These are phyloP conservation scores for Byssoonygena ceratinophila DNA, from an alignment of 2,329 filamentous ascomycete genomes.

Conservation along the genomic window DNA sequence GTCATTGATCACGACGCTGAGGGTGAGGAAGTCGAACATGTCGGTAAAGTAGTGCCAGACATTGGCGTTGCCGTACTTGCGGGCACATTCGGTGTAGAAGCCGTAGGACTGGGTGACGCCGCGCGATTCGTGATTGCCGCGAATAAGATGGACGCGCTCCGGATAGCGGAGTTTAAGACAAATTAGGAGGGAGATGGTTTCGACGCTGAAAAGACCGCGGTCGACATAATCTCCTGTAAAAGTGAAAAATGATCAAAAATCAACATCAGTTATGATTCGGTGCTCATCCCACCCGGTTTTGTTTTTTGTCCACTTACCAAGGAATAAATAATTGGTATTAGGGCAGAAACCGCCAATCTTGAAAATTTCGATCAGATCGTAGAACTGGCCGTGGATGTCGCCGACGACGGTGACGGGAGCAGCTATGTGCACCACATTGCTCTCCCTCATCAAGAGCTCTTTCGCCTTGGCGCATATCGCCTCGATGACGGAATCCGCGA, in stretches of 20 bases:
- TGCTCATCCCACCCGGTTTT: too few species aligned
- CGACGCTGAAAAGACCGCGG: constrained; percentile 94
- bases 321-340: constrained; percentile 95
- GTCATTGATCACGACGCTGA: constrained; percentile 96
- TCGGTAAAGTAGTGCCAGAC: constrained; percentile 99
- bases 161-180: constrained; percentile 97
- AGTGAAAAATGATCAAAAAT: background rate
- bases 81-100: constrained; percentile 95
- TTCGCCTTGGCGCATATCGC: constrained; percentile 99
- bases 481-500: constrained; percentile 96
- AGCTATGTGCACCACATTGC: constrained; percentile 95
- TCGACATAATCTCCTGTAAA: constrained; percentile 85
- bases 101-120: constrained; percentile 98
- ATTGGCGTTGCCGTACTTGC: constrained; percentile 96
- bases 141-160: constrained; percentile 86
- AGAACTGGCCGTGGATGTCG: constrained; percentile 98
- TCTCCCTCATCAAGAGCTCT: constrained; percentile 98
- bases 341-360: constrained; percentile 95
- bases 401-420: constrained; percentile 95
- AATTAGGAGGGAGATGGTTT: constrained; percentile 94
- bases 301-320: too few species aligned
- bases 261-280: too few species aligned
- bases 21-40: constrained; percentile 97
- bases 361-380: constrained; percentile 98
- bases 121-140: constrained; percentile 94